Percentiles rank a stretch among this genome's conserved stretches.
These are phyloP conservation scores for Suillus tomentosus DNA, from an alignment of 768 basidiomycete genomes.

Conservation along the genomic window DNA sequence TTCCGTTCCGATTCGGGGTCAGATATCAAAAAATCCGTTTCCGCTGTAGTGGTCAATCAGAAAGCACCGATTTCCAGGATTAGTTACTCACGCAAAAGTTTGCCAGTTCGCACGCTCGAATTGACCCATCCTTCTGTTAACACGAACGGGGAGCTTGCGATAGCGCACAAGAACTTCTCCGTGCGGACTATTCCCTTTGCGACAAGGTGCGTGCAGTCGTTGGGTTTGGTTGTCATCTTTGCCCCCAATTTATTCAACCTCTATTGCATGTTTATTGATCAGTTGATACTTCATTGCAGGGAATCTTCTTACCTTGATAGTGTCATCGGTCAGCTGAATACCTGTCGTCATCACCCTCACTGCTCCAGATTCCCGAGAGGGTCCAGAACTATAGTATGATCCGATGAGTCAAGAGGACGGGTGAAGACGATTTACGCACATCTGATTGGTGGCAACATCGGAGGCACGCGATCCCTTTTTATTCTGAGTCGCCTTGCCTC, in stretches of 20 bases:
- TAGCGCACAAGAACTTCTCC: conserved; percentile 83
- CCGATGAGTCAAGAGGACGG: neutral
- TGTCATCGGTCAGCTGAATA: conserved; percentile 55
- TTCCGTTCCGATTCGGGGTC: conserved; percentile 68
- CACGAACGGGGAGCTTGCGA: conserved; percentile 62
- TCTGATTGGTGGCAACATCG: neutral
- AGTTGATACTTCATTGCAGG: neutral
- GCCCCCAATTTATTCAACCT: conserved; percentile 65
- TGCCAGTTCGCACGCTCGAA: conserved; percentile 54
- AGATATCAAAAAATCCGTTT: conserved; percentile 55
- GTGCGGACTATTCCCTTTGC: conserved; percentile 73
- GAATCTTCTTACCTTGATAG: conserved; percentile 52
- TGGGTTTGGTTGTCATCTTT: conserved; percentile 57
- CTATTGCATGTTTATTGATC: conserved; percentile 38
- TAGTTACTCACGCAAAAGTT: conserved; percentile 60
- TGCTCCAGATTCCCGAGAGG: conserved; percentile 18
- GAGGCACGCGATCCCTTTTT: conserved; percentile 15
- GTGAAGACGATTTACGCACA: conserved; percentile 5
- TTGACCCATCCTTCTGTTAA: conserved; percentile 71
- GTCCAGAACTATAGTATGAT: neutral
- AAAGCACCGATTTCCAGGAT: neutral
- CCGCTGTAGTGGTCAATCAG: conserved; percentile 46
- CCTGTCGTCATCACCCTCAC: conserved; percentile 72
- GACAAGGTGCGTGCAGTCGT: conserved; percentile 80
- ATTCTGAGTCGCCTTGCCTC: conserved; percentile 9